A percentile compares a stretch with the other conserved stretches of the same genome.
These are phyloP conservation scores for Skeletonema potamos DNA, from an alignment of 108 stramenopile genomes.

Conservation along the genomic window DNA sequence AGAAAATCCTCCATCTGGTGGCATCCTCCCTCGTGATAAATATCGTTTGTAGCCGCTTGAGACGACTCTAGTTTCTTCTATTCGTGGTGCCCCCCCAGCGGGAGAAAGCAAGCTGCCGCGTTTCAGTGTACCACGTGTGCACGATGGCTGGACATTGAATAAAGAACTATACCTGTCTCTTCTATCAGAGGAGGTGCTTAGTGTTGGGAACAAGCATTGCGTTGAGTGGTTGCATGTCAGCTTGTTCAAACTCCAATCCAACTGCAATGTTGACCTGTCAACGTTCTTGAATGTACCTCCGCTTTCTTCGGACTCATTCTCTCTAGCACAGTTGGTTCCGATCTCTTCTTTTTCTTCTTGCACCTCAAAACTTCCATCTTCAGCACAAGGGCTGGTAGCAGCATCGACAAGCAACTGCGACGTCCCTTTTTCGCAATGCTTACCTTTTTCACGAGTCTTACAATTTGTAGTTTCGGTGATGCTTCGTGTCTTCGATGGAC, in stretches of 20 bases:
- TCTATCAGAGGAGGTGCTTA: neutral
- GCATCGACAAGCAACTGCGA: conserved; percentile 25
- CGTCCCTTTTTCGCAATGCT: conserved; percentile 25
- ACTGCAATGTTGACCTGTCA: neutral
- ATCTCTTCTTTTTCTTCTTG: neutral
- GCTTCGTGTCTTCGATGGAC: neutral
- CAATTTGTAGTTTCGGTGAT: neutral
- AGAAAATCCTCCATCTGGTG: neutral
- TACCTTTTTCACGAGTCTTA: neutral
- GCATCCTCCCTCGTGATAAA: neutral
- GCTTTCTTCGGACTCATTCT: neutral
- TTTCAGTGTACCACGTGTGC: neutral
- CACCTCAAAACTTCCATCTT: neutral
- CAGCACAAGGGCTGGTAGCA: neutral
- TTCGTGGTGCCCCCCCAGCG: neutral
- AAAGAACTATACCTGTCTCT: neutral
- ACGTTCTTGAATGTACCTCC: neutral
- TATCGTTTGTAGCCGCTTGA: neutral
- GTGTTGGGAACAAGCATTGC: neutral
- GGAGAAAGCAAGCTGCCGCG: neutral
- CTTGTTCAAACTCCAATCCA: neutral
- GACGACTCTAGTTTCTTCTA: neutral
- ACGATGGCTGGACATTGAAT: neutral
- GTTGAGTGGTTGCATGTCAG: neutral
- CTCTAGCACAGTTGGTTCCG: neutral